A percentile compares a stretch with the other conserved stretches of the same genome.
Evolutionary conservation across 2,329 filamentous ascomycete genomes (phyloP).

Genomic region (Alternaria panax): DNA sequence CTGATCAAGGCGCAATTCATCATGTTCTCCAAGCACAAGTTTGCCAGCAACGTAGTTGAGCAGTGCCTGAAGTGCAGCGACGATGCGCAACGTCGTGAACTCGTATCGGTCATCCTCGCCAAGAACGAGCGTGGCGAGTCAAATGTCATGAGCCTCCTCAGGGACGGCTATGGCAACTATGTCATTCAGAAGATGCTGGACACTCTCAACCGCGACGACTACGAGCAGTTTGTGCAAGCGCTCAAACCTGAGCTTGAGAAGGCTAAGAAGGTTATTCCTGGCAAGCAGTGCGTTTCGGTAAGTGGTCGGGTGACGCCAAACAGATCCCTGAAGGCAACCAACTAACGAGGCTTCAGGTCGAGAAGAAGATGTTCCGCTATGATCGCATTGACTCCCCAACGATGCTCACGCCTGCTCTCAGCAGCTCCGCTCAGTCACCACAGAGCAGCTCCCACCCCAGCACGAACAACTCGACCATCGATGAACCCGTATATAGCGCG

Average conservation of each 20-base stretch:
- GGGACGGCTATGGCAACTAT: constrained; percentile 93
- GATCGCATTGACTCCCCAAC: constrained; percentile 43
- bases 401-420: constrained; percentile 66
- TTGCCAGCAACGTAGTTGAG: constrained; percentile 96
- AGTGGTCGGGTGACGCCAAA: constrained; percentile 14
- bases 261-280: constrained; percentile 50
- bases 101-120: constrained; percentile 60
- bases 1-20: constrained; percentile 77
- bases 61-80: constrained; percentile 81
- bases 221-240: constrained; percentile 50
- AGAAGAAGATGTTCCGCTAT: constrained; percentile 59
- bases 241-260: constrained; percentile 56
- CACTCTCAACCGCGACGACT: constrained; percentile 52
- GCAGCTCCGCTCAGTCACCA: constrained; percentile 73
- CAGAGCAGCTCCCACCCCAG: constrained; percentile 72
- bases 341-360: constrained; percentile 43
- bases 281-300: constrained; percentile 55
- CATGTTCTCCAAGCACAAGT: constrained; percentile 88
- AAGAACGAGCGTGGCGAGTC: constrained; percentile 70
- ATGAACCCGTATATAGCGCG: constrained; percentile 49
- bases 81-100: constrained; percentile 71
- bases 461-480: constrained; percentile 65
- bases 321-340: neutral
- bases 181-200: constrained; percentile 88
- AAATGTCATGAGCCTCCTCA: constrained; percentile 79